These are phyloP conservation scores for Fonsecaea monophora DNA, from an alignment of 2,329 filamentous ascomycete genomes.

Conservation along the genomic window DNA sequence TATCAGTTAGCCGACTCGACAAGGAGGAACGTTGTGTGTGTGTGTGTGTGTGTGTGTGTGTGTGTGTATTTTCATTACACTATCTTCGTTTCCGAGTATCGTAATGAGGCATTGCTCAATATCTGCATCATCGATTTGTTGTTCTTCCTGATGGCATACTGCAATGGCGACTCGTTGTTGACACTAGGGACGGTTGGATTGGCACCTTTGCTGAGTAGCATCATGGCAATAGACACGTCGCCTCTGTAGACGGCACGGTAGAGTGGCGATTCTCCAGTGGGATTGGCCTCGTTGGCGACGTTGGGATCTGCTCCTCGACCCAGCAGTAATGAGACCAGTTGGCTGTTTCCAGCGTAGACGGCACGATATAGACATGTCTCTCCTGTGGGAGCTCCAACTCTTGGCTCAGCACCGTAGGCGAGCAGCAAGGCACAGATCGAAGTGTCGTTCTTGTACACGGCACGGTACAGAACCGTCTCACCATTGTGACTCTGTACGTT, in stretches of 20 bases:
- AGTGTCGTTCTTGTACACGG: background rate
- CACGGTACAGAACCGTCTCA: conserved; percentile 1
- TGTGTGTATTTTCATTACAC: background rate
- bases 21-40: background rate
- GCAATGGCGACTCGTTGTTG: conserved; percentile 6
- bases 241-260: conserved; percentile 6
- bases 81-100: background rate
- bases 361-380: conserved; percentile 13
- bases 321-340: conserved; percentile 7
- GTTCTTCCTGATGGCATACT: conserved; percentile 11
- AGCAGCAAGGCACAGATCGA: background rate
- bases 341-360: conserved; percentile 1
- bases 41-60: too few relatives aligned
- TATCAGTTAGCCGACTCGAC: conserved; percentile 18
- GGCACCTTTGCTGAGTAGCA: conserved; percentile 7
- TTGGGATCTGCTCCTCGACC: background rate
- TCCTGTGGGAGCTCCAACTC: background rate
- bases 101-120: background rate
- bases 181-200: conserved; percentile 6
- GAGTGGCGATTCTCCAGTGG: conserved; percentile 6
- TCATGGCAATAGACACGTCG: conserved; percentile 8
- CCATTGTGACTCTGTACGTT: conserved; percentile 1
- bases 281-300: background rate
- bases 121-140: conserved; percentile 10
- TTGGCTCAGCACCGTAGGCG: background rate